Base-by-base conservation (phyloP, 805 yeast genomes). In the Naumovozyma castellii region DNA sequence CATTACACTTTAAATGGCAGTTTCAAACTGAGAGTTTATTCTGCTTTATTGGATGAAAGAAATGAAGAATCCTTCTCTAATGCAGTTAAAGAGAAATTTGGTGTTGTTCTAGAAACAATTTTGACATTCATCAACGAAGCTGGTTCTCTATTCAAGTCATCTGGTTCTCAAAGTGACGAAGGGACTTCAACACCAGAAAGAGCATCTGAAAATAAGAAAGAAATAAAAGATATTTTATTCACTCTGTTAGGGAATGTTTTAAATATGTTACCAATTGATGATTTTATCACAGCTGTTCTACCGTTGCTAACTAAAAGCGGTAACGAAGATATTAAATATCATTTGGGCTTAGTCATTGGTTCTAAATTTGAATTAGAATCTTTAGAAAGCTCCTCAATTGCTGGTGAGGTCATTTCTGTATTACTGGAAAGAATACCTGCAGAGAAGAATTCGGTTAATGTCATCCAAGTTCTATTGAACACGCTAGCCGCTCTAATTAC, bases 311-410 rank as follows among this genome's bases (percentile, higher is more conserved):
- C 44, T 5, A 49, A 46, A 19, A 49, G 43, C 15, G 43, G 49
- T 12, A 47, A 75, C 10, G 56, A 68, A 39, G 72, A 69, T 39
- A 69, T 81, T 35, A 77, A 78, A 43, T 72, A 73, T 48, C 80
- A 78, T 49, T 67, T 82, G 41, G 76, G 84, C 10, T 53, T 71
- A 22, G 72, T 86, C 34, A 69, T 85, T 2, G 72, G 79, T 16
- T 64, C 70, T 19, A 85, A 84, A 56, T 84, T 86, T 51, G 84
- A 78, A 20, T 58, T 69, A 38, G 95, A 86, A 55, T 67, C 78
- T 29, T 58, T 68, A 16, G 75, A 72, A 32, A 77, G 76, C 29
- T 61, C 57, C 1, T 54, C 66, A 29, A 76, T 81, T 13, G 76
- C 84, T 22, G 57, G 61, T 5, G 56, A 58, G 9, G 68, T 83